Percentiles rank a stretch among this genome's conserved stretches.
These are phyloP conservation scores for Leishmania aethiopica DNA, from an alignment of 208 protist species.

Conservation along the genomic window DNA sequence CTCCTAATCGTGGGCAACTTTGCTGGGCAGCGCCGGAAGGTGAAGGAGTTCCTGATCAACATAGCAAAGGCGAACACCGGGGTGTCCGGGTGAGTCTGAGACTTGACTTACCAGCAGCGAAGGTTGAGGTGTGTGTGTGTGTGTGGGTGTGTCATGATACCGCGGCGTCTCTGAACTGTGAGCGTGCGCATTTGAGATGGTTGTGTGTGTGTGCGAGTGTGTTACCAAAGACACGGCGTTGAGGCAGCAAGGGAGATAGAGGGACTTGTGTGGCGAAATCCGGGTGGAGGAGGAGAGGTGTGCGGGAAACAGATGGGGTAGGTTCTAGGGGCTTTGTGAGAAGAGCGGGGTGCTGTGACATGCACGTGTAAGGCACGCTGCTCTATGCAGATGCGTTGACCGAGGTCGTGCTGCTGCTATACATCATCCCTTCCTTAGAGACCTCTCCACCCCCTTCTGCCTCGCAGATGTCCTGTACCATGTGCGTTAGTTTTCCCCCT, in stretches of 20 bases:
- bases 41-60: constrained; percentile 62
- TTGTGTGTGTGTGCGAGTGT: neutral
- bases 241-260: neutral
- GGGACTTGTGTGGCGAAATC: no score
- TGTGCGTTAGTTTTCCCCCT: neutral
- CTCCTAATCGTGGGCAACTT: constrained; percentile 40
- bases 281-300: neutral
- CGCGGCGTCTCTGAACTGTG: neutral
- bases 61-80: constrained; percentile 10
- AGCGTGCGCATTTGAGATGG: neutral
- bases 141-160: neutral
- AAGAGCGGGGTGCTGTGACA: no score
- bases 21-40: constrained; percentile 45
- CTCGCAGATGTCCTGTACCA: neutral
- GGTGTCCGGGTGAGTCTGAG: neutral
- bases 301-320: no score
- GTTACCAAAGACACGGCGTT: neutral
- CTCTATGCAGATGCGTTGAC: neutral
- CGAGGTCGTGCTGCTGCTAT: neutral
- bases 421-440: neutral
- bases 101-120: neutral
- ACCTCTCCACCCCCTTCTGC: neutral
- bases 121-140: neutral
- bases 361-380: neutral
- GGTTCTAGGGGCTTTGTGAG: neutral